These are phyloP conservation scores for Marasmius tenuissimus DNA, from an alignment of 1,284 basidiomycete species.

Conservation along the genomic window DNA sequence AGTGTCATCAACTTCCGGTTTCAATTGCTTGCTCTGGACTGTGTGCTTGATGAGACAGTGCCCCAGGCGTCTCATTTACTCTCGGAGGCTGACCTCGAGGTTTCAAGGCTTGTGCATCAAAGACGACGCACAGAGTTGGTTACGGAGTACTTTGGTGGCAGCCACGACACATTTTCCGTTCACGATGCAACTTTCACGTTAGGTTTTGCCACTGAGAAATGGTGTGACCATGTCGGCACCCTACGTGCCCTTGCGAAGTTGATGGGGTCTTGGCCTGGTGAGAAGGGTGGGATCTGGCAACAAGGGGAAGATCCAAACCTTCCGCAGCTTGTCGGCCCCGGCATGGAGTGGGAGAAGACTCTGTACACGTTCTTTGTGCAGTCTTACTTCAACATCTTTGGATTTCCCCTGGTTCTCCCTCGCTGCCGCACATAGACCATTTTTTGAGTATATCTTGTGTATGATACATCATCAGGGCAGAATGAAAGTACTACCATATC, in stretches of 20 bases:
- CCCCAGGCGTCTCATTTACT: neutral
- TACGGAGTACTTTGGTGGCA: neutral
- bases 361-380: neutral
- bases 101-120: neutral
- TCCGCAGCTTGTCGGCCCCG: neutral
- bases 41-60: neutral
- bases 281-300: neutral
- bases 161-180: neutral
- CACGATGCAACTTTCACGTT: neutral
- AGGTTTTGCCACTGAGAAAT: neutral
- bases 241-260: neutral
- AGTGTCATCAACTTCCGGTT: neutral
- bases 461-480: too few relatives aligned
- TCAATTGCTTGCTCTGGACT: neutral
- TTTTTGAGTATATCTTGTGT: too few relatives aligned
- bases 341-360: neutral
- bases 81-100: neutral
- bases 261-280: constrained; percentile 1
- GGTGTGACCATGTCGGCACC: neutral
- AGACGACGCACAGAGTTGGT: neutral
- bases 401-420: neutral
- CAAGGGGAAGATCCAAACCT: neutral
- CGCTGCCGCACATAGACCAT: neutral
- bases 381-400: neutral
- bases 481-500: too few relatives aligned